Base-by-base conservation (phyloP, 2,329 filamentous ascomycete genomes). In the Diaporthe caulivora region DNA sequence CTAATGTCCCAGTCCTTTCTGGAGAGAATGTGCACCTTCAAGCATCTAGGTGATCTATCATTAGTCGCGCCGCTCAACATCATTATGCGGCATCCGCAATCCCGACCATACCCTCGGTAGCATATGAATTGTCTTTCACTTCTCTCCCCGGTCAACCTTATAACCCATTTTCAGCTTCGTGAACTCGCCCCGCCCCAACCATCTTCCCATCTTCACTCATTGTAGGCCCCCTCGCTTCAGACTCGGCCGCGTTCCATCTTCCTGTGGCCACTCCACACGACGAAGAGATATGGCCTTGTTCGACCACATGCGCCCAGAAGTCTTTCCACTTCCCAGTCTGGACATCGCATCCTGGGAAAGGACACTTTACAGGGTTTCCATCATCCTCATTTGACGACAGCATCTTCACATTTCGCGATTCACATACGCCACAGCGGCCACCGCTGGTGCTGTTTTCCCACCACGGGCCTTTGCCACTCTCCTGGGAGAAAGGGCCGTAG, bases 291-390 rank as follows among this genome's bases (percentile, higher is more conserved):
- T 69, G 65, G 10, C 51, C 65, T 42, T 57, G 8, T 15, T 69
- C 51, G 10, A 57, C 26, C 1, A 13, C 65, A 17, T 69, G 65
- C 11, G 65, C 15, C 65, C 65, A 69, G 51, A 69, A 57, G 3
- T 10, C 17, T 9, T n/a, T 37, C 65, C 65, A 57, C 3, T 29
- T 5, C 0, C 11, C 40, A 13, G 29, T 8, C 18, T 10, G 10
- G 13, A 57, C 18, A 3, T 31, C 34, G 13, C 65, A 69, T 29
- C 24, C 24, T 1, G n/a, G 17, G n/a, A 29, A 3, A 17, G 65
- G 34, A 26, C 65, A 69, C 6, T 21, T 7, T 3, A 1, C 7
- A 4, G 15, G 17, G n/a, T n/a, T n/a, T 2, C 4, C 31, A 17
- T 44, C 34, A n/a, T 44, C 15, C 9, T 29, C 7, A 6, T 24